Evolutionary conservation across 1,284 basidiomycete genomes (phyloP).

Genomic region (Nidula niveotomentosa): DNA sequence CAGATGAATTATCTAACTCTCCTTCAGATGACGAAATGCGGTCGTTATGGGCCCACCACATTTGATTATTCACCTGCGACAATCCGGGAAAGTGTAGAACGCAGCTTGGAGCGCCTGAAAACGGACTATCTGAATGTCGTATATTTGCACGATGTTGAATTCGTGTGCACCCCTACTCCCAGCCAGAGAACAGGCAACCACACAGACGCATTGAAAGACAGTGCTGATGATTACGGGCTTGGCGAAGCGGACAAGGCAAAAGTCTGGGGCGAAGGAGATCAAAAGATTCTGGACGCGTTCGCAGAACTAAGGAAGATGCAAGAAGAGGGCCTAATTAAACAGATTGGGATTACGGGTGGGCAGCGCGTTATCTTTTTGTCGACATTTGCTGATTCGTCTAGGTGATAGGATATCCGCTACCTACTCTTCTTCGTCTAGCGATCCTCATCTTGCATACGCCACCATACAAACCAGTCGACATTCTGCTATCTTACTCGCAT

Average conservation of each 20-base stretch:
- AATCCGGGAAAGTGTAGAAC: conserved; percentile 70
- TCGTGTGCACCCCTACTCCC: conserved; percentile 62
- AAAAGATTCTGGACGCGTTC: conserved; percentile 74
- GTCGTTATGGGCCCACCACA: conserved; percentile 73
- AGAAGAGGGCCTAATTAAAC: conserved; percentile 73
- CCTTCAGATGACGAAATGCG: conserved; percentile 88
- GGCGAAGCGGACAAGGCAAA: conserved; percentile 54
- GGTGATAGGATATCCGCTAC: conserved; percentile 80
- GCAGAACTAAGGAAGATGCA: conserved; percentile 75
- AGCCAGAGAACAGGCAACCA: conserved; percentile 57
- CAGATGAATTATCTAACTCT: not conserved
- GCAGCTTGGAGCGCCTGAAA: conserved; percentile 73
- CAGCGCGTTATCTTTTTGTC: conserved; percentile 11
- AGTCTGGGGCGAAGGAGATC: conserved; percentile 78
- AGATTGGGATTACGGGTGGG: conserved; percentile 85
- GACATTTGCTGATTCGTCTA: not conserved
- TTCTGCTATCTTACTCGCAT: conserved; percentile 87
- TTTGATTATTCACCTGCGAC: conserved; percentile 83
- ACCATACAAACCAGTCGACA: conserved; percentile 72
- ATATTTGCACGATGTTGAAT: conserved; percentile 94
- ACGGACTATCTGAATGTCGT: conserved; percentile 86
- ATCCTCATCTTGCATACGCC: conserved; percentile 69
- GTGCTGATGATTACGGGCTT: conserved; percentile 63
- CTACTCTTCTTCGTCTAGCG: conserved; percentile 82
- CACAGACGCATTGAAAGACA: conserved; percentile 47